Evolutionary conservation across 1,284 basidiomycete genomes (phyloP).

Genomic region (Microbotryomycetes sp.): DNA sequence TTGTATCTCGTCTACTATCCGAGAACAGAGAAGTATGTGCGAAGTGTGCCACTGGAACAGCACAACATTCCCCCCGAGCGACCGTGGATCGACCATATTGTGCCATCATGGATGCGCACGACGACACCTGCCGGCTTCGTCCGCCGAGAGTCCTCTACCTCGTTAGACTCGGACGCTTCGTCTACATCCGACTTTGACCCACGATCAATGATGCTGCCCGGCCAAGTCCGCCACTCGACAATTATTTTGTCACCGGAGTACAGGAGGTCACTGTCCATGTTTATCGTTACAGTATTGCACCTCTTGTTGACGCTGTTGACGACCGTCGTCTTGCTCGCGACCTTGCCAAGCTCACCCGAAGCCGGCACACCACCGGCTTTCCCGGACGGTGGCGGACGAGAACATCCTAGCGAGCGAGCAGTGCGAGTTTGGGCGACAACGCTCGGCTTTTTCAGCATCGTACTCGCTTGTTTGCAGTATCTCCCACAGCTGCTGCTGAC

Average conservation of each 20-base stretch:
- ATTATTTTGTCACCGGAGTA: constrained; percentile 32
- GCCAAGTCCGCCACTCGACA: constrained; percentile 18
- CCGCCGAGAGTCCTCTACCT: neutral
- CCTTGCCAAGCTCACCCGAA: constrained; percentile 29
- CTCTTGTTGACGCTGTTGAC: constrained; percentile 29
- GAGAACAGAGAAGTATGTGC: constrained; percentile 62
- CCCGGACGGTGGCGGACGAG: constrained; percentile 11
- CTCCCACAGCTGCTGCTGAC: constrained; percentile 50
- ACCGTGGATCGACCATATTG: constrained; percentile 7
- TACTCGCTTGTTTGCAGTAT: constrained; percentile 43
- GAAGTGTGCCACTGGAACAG: constrained; percentile 15
- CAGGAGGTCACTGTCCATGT: constrained; percentile 31
- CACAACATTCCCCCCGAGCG: constrained; percentile 13
- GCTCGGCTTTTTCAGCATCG: constrained; percentile 40
- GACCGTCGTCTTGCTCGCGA: constrained; percentile 32
- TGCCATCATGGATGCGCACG: constrained; percentile 22
- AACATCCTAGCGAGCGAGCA: constrained; percentile 33
- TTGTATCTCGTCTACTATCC: constrained; percentile 93
- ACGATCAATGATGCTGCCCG: constrained; percentile 24
- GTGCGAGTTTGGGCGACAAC: constrained; percentile 42
- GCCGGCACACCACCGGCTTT: constrained; percentile 19
- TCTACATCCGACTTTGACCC: constrained; percentile 20
- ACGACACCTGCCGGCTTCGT: constrained; percentile 8
- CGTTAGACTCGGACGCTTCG: constrained; percentile 1
- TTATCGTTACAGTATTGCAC: constrained; percentile 33